Conservation (phyloP, 768 basidiomycete genomes). For the Hericium rajendrae region DNA sequence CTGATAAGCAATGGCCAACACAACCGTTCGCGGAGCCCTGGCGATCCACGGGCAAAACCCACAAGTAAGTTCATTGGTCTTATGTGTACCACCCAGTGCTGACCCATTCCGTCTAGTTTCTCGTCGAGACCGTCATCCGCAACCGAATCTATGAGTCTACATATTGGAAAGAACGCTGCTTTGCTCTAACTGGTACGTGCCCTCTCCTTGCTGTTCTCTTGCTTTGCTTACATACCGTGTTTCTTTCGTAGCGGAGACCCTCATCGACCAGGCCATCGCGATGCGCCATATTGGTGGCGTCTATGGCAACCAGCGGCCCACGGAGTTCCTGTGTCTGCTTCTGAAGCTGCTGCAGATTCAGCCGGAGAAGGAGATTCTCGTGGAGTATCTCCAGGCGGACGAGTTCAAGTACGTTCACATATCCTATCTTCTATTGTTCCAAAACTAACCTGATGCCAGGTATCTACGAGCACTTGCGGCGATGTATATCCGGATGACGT, state of each 20-base stretch:
- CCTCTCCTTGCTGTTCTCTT: background rate
- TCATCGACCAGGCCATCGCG: slow-evolving; percentile 90
- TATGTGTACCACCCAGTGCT: slow-evolving; percentile 3
- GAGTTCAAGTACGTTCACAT: slow-evolving; percentile 85
- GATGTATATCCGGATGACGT: slow-evolving; percentile 93
- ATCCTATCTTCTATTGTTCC: background rate
- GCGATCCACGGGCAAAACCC: slow-evolving; percentile 97
- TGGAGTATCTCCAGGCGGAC: slow-evolving; percentile 92
- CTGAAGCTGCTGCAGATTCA: slow-evolving; percentile 95
- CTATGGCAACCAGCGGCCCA: slow-evolving; percentile 90
- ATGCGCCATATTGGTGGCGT: slow-evolving; percentile 83
- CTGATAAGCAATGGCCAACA: slow-evolving; percentile 66
- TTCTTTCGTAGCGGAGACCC: slow-evolving; percentile 57
- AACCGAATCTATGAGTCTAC: slow-evolving; percentile 90
- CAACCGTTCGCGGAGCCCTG: slow-evolving; percentile 76
- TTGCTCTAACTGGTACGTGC: slow-evolving; percentile 79
- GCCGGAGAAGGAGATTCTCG: slow-evolving; percentile 92
- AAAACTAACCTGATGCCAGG: slow-evolving; percentile 29
- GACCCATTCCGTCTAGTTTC: slow-evolving; percentile 43
- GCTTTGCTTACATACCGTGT: background rate
- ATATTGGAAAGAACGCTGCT: slow-evolving; percentile 99
- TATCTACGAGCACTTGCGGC: slow-evolving; percentile 91
- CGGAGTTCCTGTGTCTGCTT: slow-evolving; percentile 85
- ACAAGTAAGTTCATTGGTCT: slow-evolving; percentile 46
- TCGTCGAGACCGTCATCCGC: slow-evolving; percentile 95